Base-by-base conservation (phyloP, 2,329 filamentous ascomycete species). In the Apiospora rasikravindrae region DNA sequence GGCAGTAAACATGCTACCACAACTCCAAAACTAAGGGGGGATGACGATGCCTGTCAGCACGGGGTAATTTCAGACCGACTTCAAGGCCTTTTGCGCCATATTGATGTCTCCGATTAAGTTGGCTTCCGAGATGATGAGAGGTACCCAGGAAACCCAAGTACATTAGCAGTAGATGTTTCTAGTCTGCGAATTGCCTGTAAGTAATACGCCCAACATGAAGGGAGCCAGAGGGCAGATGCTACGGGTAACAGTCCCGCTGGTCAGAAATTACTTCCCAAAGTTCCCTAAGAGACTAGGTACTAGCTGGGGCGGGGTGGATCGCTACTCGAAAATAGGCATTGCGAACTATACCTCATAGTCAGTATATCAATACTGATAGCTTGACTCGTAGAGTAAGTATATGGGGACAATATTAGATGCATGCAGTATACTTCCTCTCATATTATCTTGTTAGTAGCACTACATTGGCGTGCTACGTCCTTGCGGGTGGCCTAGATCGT, bases 21-120 rank as follows among this genome's bases (percentile, higher is more conserved):
- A 53, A 22, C 45, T 49, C 10, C 19, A 10, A 49, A 19, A n/a
- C 45, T 42, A 42, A n/a, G 45, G 45, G 44, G 19, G 44, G 14
- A 45, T 1, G 14, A 14, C 19, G 61, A 22, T 40, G 26, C 26
- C 40, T 29, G 40, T 68, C 40, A 68, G 66, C 66, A 26, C 66
- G 66, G 66, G n/a, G 66, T 47, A 68, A 68, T 33, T 45, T 68
- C 42, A 68, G 24, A 13, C 66, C 66, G 66, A 45, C 11, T n/a
- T 7, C 22, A 16, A 26, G 22, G 26, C 14, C 26, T 33, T 29
- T 22, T 22, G 53, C 16, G 49, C 6, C n/a, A 2, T 19, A 10
- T 61, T 14, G 26, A 61, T 33, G 53, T 33, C 26, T 22, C 16
- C 53, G 16, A 33, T 3, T 61, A 22, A 14, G n/a, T 26, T 51